Base-by-base conservation (phyloP, 2,329 filamentous ascomycete species). In the Pseudogymnoascus sp. region DNA sequence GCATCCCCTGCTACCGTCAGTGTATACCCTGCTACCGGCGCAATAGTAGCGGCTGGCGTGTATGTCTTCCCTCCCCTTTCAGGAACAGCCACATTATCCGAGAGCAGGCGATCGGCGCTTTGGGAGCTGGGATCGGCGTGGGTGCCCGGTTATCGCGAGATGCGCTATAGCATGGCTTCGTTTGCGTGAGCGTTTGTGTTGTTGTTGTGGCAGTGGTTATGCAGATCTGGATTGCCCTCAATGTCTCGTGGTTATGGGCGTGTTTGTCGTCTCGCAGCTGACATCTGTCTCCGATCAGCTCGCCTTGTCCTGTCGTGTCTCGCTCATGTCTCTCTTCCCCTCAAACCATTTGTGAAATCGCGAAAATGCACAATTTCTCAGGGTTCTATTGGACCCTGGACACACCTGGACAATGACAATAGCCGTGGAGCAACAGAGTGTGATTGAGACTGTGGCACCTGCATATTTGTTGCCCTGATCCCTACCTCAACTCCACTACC, bases 391-490 rank as follows among this genome's bases (percentile, higher is more conserved):
- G 45, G 45, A 52, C 45, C 45, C 41, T 43, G 18, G 38, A 40
- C 38, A 40, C 38, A 9, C n/a, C 41, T 45, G 23, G 23, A 16
- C 45, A 52, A 52, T 52, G 23, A 16, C 45, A 52, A 52, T 52
- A 31, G 45, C 43, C 43, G 43, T 49, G 43, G 43, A 49, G 43
- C 43, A 40, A 40, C 38, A 49, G 43, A 49, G 43, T 49, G 43
- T 52, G 45, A 52, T 52, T 52, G 45, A 52, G 45, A 52, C 45
- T 31, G 41, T 43, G 45, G 45, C 45, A 52, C 45, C 45, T 31
- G 45, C 45, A 52, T 52, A 52, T 52, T 18, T 18, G 16, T 12
- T 45, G 21, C 41, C 21, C 41, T 45, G 14, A 52, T 52, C 45
- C 45, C 45, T 52, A 52, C 45, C 23, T 52, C 14, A 21, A 52